Conservation (phyloP, 2,329 filamentous ascomycete genomes). For the Xylaria digitata region DNA sequence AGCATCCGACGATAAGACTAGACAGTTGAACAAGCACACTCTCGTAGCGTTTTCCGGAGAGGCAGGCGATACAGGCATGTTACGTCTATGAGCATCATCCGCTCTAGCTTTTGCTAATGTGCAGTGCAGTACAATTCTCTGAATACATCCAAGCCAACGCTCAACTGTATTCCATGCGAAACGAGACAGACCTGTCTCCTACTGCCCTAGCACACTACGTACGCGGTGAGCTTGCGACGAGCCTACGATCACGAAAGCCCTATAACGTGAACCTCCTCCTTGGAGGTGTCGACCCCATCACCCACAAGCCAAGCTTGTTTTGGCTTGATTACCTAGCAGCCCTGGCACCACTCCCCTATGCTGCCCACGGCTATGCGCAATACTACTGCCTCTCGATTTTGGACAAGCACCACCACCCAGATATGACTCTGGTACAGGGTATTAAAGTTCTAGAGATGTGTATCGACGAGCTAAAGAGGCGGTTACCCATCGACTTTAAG, state of each 20-base stretch:
- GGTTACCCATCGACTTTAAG: conserved; percentile 99
- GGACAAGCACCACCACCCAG: conserved; percentile 97
- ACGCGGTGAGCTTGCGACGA: conserved; percentile 89
- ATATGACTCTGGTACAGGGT: conserved; percentile 89
- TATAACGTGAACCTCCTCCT: conserved; percentile 98
- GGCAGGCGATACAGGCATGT: conserved; percentile 89
- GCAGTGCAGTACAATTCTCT: conserved; percentile 86
- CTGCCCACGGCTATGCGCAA: conserved; percentile 98
- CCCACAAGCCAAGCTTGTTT: conserved; percentile 89
- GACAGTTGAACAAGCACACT: conserved; percentile 90
- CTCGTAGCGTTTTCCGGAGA: conserved; percentile 96
- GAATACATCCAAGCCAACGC: conserved; percentile 99
- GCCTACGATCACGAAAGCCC: conserved; percentile 89
- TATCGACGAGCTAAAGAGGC: conserved; percentile 94
- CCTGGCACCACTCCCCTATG: conserved; percentile 88
- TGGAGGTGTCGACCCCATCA: conserved; percentile 92
- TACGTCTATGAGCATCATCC: background rate
- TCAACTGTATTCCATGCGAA: conserved; percentile 98
- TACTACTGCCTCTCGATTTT: conserved; percentile 98
- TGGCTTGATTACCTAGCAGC: conserved; percentile 98
- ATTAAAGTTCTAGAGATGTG: conserved; percentile 94
- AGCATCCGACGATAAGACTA: conserved; percentile 95
- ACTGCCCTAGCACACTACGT: conserved; percentile 93
- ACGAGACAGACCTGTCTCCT: conserved; percentile 90
- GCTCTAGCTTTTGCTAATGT: conserved; percentile 32